Base-by-base conservation (phyloP, 1,139 yeast species). In the Yamadazyma buinensis region DNA sequence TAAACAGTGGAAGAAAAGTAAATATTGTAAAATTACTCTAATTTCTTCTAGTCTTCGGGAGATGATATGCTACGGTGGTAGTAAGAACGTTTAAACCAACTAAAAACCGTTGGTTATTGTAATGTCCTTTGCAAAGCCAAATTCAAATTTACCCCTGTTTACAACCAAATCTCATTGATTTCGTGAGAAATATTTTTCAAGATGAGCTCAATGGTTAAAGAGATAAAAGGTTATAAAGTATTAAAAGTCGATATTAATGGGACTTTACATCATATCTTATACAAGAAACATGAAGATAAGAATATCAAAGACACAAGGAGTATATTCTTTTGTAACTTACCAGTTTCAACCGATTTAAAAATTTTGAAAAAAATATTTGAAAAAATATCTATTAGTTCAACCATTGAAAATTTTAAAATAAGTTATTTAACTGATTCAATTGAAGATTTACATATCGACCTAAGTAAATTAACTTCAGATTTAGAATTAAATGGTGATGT, bases 241-340 rank as follows among this genome's bases (percentile, higher is more conserved):
- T 57, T 77, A 25, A 75, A 76, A 5, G 59, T 79, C 14, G 51
- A 48, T 34, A 53, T 76, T 32, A 56, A 57, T 21, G 44, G 55
- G 42, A 41, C 54, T 3, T 43, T 50, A 6, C 83, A 75, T 49
- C 80, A 74, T 48, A 58, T 81, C 44, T 82, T 68, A 49, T 64
- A 73, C 49, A 82, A 81, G 54, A 83, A 78, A 49, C 94, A 84
- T 52, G 79, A 75, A 39, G 53, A 64, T 12, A 51, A 63, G n/a
- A 68, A 61, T 33, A 36, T 36, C 20, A 48, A 47, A 9, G 54
- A 53, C 23, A 54, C 66, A 10, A 49, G 81, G 33, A 70, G 84
- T 10, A 59, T 90, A 13, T 90, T 88, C 57, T 56, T 83, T n/a
- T 77, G 82, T 40, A 88, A 88, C 52, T 62, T 87, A 31, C 96